Percentiles rank a stretch among this genome's conserved stretches.
Conservation (phyloP, 2,329 filamentous ascomycete genomes). For the Stagonosporopsis vannaccii region DNA sequence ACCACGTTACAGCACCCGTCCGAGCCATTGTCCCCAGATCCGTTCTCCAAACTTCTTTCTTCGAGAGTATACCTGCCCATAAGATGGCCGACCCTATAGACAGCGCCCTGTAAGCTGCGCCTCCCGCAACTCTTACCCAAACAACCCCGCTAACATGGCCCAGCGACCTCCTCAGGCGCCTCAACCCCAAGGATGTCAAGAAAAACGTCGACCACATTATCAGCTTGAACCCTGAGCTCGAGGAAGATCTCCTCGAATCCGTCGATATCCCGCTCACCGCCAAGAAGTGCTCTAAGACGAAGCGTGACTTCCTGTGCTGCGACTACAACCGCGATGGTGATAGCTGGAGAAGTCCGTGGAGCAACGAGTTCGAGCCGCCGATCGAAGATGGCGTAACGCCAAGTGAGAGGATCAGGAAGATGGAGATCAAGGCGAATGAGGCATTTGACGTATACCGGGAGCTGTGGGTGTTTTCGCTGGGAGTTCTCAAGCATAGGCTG, state of each 20-base stretch:
- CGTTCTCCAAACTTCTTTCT: constrained; percentile 21
- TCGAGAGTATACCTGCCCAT: constrained; percentile 5
- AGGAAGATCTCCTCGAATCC: constrained; percentile 96
- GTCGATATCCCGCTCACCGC: constrained; percentile 94
- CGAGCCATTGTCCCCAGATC: constrained; percentile 23
- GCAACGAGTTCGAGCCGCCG: constrained; percentile 95
- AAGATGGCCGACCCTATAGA: constrained; percentile 58
- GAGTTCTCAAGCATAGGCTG: constrained; percentile 22
- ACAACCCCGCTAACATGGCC: constrained; percentile 21
- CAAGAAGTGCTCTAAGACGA: constrained; percentile 83
- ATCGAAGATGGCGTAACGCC: constrained; percentile 85
- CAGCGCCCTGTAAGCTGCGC: constrained; percentile 70
- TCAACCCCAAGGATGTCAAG: constrained; percentile 92
- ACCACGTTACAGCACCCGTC: constrained; percentile 8
- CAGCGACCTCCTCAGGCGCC: constrained; percentile 96
- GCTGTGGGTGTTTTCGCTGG: constrained; percentile 60
- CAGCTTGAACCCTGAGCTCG: constrained; percentile 85
- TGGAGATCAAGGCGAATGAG: constrained; percentile 93
- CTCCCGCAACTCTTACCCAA: not conserved
- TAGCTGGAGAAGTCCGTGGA: constrained; percentile 98
- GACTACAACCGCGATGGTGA: constrained; percentile 99
- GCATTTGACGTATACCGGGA: constrained; percentile 97
- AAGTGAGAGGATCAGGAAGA: constrained; percentile 87
- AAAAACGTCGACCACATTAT: constrained; percentile 89
- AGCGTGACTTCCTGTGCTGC: constrained; percentile 95